Base-by-base conservation (phyloP, 257 asterid species). In the Scutellaria baicalensis region DNA sequence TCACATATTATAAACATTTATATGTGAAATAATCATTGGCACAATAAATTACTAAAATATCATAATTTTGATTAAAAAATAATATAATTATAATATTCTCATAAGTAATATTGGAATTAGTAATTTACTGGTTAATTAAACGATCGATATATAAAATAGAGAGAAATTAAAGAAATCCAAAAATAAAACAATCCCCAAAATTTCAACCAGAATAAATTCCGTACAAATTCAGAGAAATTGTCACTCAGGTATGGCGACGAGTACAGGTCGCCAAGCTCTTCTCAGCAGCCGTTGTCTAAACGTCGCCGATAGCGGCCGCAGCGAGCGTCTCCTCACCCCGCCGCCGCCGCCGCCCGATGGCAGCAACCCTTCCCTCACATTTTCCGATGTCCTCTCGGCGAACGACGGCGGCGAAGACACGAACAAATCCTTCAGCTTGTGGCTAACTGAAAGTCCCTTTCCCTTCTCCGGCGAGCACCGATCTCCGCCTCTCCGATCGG, bases 401-500 rank as follows among this genome's bases (percentile, higher is more conserved):
- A 87, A 75, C 55, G 86, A 63, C 65, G 96, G 96, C 65, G 96
- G 96, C 58, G 97, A 82, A 2, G 84, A 82, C 38, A 79, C 86
- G 36, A 86, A 84, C 76, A 86, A 79, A 77, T 86, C 92, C 82
- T 55, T 82, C 60, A 86, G 79, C 82, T 86, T 86, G 66, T 78
- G 77, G 20, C 89, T 62, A 49, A 73, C 85, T 9, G 63, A 70
- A 20, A 62, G 50, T 65, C 72, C 56, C 52, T 61, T 67, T 3
- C 71, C 48, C 65, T 61, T 66, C 55, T 61, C 68, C 43, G 79
- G 74, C 6, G 84, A 73, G 40, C 57, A 66, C 45, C 68, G 64
- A 7, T 21, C 75, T 42, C 59, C 76, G 9, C 48, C 62, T 67
- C 59, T 61, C 27, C 79, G 84, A 74, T 79, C 82, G 63, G 87